phyloP scores from a whole-genome alignment of 352 stramenopile genomes.

The Globisporangium paroecandrum region DNA sequence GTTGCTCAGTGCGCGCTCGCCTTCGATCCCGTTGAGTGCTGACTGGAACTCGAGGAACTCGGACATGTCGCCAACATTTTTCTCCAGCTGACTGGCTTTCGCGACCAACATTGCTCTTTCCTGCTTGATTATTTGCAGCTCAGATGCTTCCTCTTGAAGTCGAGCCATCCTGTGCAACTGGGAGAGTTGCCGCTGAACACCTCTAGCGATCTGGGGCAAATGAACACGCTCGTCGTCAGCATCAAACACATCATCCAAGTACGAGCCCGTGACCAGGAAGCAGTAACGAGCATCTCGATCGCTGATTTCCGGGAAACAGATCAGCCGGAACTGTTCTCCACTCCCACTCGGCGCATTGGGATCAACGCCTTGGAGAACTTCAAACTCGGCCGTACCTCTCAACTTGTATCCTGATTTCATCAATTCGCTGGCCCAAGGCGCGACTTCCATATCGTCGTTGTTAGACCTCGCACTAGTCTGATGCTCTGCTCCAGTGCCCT shows the following conservation, averaged over 20 bases:
- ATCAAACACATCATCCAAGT: conserved; percentile 12
- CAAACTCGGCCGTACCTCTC: not conserved
- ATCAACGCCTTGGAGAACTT: not conserved
- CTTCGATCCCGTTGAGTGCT: not conserved
- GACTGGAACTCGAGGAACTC: conserved; percentile 9
- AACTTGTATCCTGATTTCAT: not conserved
- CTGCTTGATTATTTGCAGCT: not conserved
- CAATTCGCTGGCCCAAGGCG: conserved; percentile 4
- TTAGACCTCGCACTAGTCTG: not conserved
- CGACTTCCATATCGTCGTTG: not conserved
- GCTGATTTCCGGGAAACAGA: not conserved
- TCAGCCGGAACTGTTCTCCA: conserved; percentile 8
- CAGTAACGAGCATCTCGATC: not conserved
- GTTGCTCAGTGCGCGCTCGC: conserved; percentile 1
- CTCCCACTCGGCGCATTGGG: not conserved
- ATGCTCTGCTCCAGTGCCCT: not conserved
- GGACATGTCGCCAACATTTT: not conserved
- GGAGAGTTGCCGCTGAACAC: conserved; percentile 1
- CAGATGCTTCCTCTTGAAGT: not conserved
- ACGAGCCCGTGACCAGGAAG: conserved; percentile 1
- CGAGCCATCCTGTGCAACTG: not conserved
- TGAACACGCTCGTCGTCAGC: conserved; percentile 10
- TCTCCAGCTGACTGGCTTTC: not conserved
- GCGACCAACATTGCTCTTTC: not conserved
- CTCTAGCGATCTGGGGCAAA: conserved; percentile 12